Base-by-base conservation (phyloP, 176 grass and related monocot species). In the Zoysia pacifica region DNA sequence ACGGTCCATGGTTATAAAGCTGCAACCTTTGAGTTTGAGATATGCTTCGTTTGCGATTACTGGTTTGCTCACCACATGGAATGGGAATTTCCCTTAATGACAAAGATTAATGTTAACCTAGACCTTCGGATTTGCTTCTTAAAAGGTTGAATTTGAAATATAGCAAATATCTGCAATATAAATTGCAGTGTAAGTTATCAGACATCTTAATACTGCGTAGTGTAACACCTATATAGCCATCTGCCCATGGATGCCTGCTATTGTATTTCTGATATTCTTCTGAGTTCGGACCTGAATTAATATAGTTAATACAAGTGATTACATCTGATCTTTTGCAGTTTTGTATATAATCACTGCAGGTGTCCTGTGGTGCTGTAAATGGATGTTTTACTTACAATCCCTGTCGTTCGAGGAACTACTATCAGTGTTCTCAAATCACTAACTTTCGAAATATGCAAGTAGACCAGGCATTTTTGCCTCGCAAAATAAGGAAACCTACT, bases 401-500 rank as follows among this genome's bases (percentile, higher is more conserved):
- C 48, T 42, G 58, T 16, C 48, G 18, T 41, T 65, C 87, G 65
- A 81, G 72, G 77, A 85, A 48, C 56, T 81, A 49, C 82, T 45
- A 59, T 37, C 77, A 66, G 43, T 58, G 45, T 59, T 66, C 77
- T 65, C 61, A 36, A 59, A 58, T 48, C 18, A 69, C 69, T 61
- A 85, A 48, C 37, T 47, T 84, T 12, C 87, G 65, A 59, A 84
- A 42, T 62, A 78, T 42, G 3, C 67, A 76, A 85, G 71, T 16
- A 60, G 49, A 44, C 48, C 77, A 72, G 18, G 51, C 39, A 37
- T 42, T 76, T 81, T 84, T 87, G 44, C 75, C 84, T 81, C 39
- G 11, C 42, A 91, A 91, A 75, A 56, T 80, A 40, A 76, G 61
- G 71, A 86, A 84, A 83, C 63, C 70, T 39, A 62, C 13, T 61